Evolutionary conservation across 768 basidiomycete species (phyloP), one percentile per base, ranked within the genome.

Genomic region (Amanita rubescens): DNA sequence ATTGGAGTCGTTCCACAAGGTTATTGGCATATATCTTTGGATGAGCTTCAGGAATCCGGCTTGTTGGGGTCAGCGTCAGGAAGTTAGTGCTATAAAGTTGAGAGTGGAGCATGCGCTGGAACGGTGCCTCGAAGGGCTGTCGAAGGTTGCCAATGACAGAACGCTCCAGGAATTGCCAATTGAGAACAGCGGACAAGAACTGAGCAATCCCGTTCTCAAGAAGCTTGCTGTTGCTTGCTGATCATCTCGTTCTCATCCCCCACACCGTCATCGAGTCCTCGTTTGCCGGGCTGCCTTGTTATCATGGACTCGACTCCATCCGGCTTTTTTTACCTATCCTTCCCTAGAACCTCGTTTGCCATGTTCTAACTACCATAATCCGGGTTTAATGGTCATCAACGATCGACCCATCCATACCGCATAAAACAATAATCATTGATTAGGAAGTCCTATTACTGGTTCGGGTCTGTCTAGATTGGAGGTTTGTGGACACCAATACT

Each of bases 1-100:
- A 14, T 67, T 97, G 43, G 94, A 97, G 67, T 72, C 76, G 5
- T 68, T 90, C 55, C 93, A 99, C 69, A 87, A 85, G 60, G 69
- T 80, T 27, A 61, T 91, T 25, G 82, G 85, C 12, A 59, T 87
- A 19, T 97, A 97, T 67, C 71, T 92, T 46, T 99, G 95, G 95
- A 73, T 94, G 58, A 74, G 76, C 17, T 84, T 80, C 65, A 84
- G 94, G 35, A 75, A 80, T 54, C 74, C 80, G 0, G 72, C 90
- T 49, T 73, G 82, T 7, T 97, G 87, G 65, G 67, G 77, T 3
- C 74, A 86, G n/a, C 69, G 75, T 30, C 63, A 69, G 5, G 65
- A 69, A 24, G 86, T 82, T 1, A 58, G 66, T 11, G 68, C 63
- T 14, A 60, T 90, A 42, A 90, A 92, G 64, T 63, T 63, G 11